Evolutionary conservation across 2,329 filamentous ascomycete genomes (phyloP).

Genomic region (Paraphaeosphaeria sporulosa): DNA sequence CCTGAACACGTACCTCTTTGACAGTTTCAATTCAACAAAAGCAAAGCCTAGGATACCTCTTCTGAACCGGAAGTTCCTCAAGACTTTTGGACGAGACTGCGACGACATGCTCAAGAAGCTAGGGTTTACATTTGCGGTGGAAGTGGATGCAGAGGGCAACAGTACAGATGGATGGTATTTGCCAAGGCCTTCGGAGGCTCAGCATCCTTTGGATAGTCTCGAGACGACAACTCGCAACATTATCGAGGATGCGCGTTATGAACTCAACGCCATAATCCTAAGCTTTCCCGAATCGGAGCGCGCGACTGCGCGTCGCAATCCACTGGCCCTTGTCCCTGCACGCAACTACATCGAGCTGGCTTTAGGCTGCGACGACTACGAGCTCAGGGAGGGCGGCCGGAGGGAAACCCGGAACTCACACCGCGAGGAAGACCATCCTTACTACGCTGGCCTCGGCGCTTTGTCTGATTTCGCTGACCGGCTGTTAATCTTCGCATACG

Average conservation of each 20-base stretch:
- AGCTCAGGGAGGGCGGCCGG: slow-evolving; percentile 30
- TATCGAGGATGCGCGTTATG: slow-evolving; percentile 67
- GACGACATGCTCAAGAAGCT: slow-evolving; percentile 64
- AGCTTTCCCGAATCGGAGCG: slow-evolving; percentile 44
- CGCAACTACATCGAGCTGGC: slow-evolving; percentile 48
- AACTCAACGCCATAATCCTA: slow-evolving; percentile 63
- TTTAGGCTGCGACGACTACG: slow-evolving; percentile 48
- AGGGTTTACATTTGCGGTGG: slow-evolving; percentile 58
- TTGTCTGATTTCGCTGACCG: slow-evolving; percentile 68
- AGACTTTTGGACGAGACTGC: slow-evolving; percentile 70
- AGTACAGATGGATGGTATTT: slow-evolving; percentile 43
- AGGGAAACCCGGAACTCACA: slow-evolving; percentile 35
- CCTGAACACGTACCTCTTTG: slow-evolving; percentile 66
- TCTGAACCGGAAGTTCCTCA: slow-evolving; percentile 69
- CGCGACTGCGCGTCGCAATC: slow-evolving; percentile 35
- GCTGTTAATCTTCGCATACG: slow-evolving; percentile 69
- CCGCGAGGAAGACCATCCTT: slow-evolving; percentile 48
- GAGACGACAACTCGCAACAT: slow-evolving; percentile 30
- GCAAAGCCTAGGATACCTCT: slow-evolving; percentile 63
- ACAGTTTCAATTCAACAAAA: slow-evolving; percentile 61
- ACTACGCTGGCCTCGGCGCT: slow-evolving; percentile 69
- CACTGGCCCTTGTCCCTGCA: slow-evolving; percentile 46
- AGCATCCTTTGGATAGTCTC: slow-evolving; percentile 25
- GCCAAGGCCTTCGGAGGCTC: slow-evolving; percentile 33
- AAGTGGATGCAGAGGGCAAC: slow-evolving; percentile 38